Evolutionary conservation across 768 basidiomycete species (phyloP), one percentile per base, ranked within the genome.

Genomic region (Rhodotorula graminis): DNA sequence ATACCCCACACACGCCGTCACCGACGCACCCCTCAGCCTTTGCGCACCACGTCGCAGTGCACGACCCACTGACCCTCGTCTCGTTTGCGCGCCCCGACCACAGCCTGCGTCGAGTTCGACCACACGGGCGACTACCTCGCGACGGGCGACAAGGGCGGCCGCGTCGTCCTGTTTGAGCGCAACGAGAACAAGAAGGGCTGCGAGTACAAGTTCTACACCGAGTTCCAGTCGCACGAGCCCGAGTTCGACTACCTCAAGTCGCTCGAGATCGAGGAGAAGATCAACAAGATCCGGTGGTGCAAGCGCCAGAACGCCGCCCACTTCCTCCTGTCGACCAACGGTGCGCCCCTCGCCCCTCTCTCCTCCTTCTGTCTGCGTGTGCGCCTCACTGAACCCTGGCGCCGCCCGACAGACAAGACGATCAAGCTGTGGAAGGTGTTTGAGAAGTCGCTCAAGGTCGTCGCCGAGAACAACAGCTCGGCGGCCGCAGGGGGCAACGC

Each of bases 401-500:
- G 10, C 23, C 42, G 33, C 40, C 23, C 47, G 14, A 52, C 80
- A 99, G 96, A 99, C 85, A 99, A 99, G 85, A 99, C 96, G 47
- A 96, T 99, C 84, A 99, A 99, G 81, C 88, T 98, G 67, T 99
- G 96, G 96, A 98, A 99, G 81, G 94, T 99, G n/a, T 98, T 98
- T 73, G 96, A 98, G 84, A 97, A 97, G 83, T 90, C 90, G 52
- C 85, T 99, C 79, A 89, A 90, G 77, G 92, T 98, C 57, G 94
- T 99, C 52, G 89, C 94, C 29, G 93, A 98, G 85, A 96, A 93
- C 80, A 98, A 98, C 82, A 89, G 95, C 75, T 86, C 87, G 76
- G 72, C 72, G 49, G 67, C 71, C 29, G 52, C 64, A 2, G 47
- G 64, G 25, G 62, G 64, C 33, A 21, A 64, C 37, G 81, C 89